Conservation (phyloP, 2,329 filamentous ascomycete species). For the Geoglossum cookeanum region DNA sequence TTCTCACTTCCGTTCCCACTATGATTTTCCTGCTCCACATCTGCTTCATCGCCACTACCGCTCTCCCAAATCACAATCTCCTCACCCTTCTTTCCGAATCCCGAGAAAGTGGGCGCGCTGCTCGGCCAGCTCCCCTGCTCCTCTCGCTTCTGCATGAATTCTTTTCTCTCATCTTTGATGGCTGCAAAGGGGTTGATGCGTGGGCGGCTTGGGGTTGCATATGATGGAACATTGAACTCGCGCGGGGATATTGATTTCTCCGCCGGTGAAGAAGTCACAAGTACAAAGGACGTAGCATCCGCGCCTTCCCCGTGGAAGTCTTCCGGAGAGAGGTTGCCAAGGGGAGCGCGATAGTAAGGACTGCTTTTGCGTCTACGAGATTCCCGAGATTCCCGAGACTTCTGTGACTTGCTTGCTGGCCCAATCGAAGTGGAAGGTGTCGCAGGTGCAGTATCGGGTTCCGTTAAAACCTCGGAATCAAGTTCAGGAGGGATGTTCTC, state of each 20-base stretch:
- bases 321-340: slow-evolving; percentile 1
- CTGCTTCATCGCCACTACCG: slow-evolving; percentile 1
- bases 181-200: not conserved
- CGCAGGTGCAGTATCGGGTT: not conserved
- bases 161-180: not conserved
- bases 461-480: not conserved
- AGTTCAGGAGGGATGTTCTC: slow-evolving; percentile 28
- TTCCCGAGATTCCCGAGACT: not conserved
- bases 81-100: slow-evolving; percentile 1
- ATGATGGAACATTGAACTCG: not conserved
- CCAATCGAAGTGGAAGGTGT: not conserved
- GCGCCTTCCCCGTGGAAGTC: slow-evolving; percentile 1
- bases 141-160: not conserved
- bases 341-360: slow-evolving; percentile 3
- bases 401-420: not conserved
- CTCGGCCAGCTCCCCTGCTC: not conserved
- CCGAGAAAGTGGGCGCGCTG: not conserved
- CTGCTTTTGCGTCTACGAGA: not conserved
- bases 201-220: not conserved
- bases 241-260: not conserved
- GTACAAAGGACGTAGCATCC: not conserved
- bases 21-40: not conserved
- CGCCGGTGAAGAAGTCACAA: not conserved
- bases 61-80: slow-evolving; percentile 4
- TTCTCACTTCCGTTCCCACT: not conserved